These are phyloP conservation scores for Fusarium sp. DNA, from an alignment of 2,329 filamentous ascomycete species.

Conservation along the genomic window DNA sequence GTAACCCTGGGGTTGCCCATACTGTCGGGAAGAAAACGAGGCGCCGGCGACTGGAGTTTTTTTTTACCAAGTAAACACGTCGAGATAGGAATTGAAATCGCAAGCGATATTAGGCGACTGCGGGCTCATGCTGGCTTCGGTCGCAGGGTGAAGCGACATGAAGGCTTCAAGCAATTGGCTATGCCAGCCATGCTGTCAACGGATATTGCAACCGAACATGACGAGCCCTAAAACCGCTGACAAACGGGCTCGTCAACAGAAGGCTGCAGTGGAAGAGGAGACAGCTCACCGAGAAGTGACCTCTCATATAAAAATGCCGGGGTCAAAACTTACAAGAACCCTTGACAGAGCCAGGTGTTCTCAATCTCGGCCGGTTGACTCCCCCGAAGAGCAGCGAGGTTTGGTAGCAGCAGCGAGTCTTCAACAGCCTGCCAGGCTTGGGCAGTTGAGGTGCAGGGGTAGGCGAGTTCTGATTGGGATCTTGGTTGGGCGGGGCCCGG, in stretches of 20 bases:
- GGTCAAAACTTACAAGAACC: background rate
- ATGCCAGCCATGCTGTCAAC: slow-evolving; percentile 12
- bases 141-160: background rate
- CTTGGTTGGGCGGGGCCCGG: slow-evolving; percentile 25
- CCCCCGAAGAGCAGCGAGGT: slow-evolving; percentile 2
- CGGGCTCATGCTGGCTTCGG: background rate
- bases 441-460: slow-evolving; percentile 28
- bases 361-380: slow-evolving; percentile 9
- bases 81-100: slow-evolving; percentile 9
- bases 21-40: slow-evolving; percentile 33
- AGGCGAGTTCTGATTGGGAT: slow-evolving; percentile 26
- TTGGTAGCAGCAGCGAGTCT: background rate
- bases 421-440: slow-evolving; percentile 9
- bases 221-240: slow-evolving; percentile 12
- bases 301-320: slow-evolving; percentile 24
- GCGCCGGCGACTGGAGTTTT: slow-evolving; percentile 29
- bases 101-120: slow-evolving; percentile 19
- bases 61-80: slow-evolving; percentile 1
- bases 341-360: slow-evolving; percentile 4
- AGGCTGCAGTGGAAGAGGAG: slow-evolving; percentile 14
- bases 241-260: slow-evolving; percentile 17
- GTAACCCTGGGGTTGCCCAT: slow-evolving; percentile 30
- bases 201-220: slow-evolving; percentile 26
- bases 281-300: slow-evolving; percentile 23
- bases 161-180: slow-evolving; percentile 7